Evolutionary conservation across 2,329 filamentous ascomycete species (phyloP).

Genomic region (Plectosphaerella plurivora): DNA sequence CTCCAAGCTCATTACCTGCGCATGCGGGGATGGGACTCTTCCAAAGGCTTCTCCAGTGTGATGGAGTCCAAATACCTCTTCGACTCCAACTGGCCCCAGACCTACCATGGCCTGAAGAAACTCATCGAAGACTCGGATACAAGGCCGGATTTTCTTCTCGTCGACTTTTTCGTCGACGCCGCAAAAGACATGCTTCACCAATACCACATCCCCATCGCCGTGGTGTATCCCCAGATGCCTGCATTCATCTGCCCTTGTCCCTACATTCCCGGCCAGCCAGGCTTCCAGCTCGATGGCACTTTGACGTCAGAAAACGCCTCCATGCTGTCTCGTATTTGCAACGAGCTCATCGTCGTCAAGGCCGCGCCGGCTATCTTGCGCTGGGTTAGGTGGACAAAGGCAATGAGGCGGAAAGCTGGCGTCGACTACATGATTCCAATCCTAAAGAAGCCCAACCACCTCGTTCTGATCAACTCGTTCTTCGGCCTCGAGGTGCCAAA

Average conservation of each 20-base stretch:
- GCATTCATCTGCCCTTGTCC: conserved; percentile 26
- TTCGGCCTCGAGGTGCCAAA: conserved; percentile 35
- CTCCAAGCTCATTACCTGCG: conserved; percentile 28
- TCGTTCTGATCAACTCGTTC: conserved; percentile 39
- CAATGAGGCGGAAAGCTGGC: conserved; percentile 27
- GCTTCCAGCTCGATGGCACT: conserved; percentile 30
- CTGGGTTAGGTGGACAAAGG: conserved; percentile 17
- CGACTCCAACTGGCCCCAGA: conserved; percentile 30
- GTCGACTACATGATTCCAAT: conserved; percentile 23
- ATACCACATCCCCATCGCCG: conserved; percentile 30
- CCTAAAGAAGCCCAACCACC: conserved; percentile 31
- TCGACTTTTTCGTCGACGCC: conserved; percentile 37
- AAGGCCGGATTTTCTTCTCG: conserved; percentile 32
- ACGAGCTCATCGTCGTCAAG: conserved; percentile 25
- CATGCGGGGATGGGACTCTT: conserved; percentile 25
- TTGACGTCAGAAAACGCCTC: conserved; percentile 33
- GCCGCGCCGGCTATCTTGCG: conserved; percentile 10
- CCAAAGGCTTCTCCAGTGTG: conserved; percentile 20
- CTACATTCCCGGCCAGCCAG: conserved; percentile 36
- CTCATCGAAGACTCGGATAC: conserved; percentile 15
- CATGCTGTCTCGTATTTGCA: conserved; percentile 28
- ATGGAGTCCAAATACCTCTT: conserved; percentile 31
- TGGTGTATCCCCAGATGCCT: conserved; percentile 36
- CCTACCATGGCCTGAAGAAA: conserved; percentile 16
- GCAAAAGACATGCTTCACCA: conserved; percentile 32